A percentile compares a stretch with the other conserved stretches of the same genome.
Evolutionary conservation across 768 basidiomycete species (phyloP).

Genomic region (Clitopilus passeckerianus): DNA sequence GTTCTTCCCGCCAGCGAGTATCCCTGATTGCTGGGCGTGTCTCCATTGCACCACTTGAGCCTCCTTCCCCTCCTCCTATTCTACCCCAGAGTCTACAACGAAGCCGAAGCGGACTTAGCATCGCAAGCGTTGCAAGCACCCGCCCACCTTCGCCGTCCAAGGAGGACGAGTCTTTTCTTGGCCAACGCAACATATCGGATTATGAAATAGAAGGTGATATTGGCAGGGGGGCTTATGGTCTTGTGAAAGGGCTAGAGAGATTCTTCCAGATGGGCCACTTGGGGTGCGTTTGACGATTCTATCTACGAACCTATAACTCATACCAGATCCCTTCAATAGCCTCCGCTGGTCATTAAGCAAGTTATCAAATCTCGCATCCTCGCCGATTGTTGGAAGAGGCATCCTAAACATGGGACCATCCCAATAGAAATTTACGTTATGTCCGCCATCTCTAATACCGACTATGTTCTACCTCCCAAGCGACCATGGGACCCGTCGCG

Average conservation of each 20-base stretch:
- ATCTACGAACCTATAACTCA: conserved; percentile 12
- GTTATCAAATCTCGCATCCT: conserved; percentile 98
- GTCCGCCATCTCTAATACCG: conserved; percentile 81
- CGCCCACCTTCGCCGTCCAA: conserved; percentile 57
- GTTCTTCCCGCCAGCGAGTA: conserved; percentile 82
- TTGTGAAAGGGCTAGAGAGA: conserved; percentile 90
- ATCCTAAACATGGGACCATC: conserved; percentile 90
- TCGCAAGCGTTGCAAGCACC: conserved; percentile 41
- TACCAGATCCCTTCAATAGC: conserved; percentile 45
- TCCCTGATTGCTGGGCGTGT: conserved; percentile 82
- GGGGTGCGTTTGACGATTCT: conserved; percentile 57
- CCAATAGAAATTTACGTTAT: conserved; percentile 97
- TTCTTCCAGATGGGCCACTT: conserved; percentile 64
- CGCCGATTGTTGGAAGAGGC: conserved; percentile 99
- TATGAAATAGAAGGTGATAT: conserved; percentile 86
- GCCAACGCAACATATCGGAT: conserved; percentile 75
- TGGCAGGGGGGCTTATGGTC: conserved; percentile 91
- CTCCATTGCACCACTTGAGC: conserved; percentile 71
- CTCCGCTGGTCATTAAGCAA: conserved; percentile 89
- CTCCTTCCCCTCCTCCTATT: conserved; percentile 58
- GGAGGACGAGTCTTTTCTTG: conserved; percentile 42
- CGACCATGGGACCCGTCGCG: conserved; percentile 85
- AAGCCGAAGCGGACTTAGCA: conserved; percentile 57
- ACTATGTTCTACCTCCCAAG: conserved; percentile 71
- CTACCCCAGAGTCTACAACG: conserved; percentile 62